Evolutionary conservation across 306 rosid genomes (phyloP).

Genomic region (Rosa chinensis): DNA sequence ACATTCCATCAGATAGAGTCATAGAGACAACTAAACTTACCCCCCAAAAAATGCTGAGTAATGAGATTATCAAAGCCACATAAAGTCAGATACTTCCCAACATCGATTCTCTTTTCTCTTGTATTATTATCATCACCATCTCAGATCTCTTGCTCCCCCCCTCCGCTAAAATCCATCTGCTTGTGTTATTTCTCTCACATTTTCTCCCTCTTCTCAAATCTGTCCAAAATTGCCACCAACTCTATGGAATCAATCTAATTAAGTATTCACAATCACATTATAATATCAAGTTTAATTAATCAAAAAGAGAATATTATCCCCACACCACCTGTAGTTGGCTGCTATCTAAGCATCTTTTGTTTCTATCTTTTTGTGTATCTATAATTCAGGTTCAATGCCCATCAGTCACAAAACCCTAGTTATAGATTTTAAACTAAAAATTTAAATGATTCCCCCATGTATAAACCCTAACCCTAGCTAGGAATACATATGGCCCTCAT

Average conservation of each 20-base stretch:
- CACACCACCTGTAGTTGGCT: slow-evolving; percentile 41
- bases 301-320: slow-evolving; percentile 48
- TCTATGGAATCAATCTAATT: slow-evolving; percentile 62
- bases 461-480: slow-evolving; percentile 43
- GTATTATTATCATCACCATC: slow-evolving; percentile 49
- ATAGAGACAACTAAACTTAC: slow-evolving; percentile 40
- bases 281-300: slow-evolving; percentile 36
- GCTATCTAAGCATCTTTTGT: slow-evolving; percentile 51
- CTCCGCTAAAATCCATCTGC: slow-evolving; percentile 47
- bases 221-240: slow-evolving; percentile 93
- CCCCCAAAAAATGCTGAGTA: slow-evolving; percentile 31
- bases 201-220: slow-evolving; percentile 42
- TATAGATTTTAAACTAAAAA: neutral
- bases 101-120: slow-evolving; percentile 90
- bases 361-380: slow-evolving; percentile 38
- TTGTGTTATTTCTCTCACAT: slow-evolving; percentile 44
- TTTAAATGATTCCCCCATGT: slow-evolving; percentile 27
- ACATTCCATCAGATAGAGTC: slow-evolving; percentile 58
- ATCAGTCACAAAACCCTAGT: slow-evolving; percentile 20
- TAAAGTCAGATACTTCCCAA: slow-evolving; percentile 85
- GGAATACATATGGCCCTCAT: slow-evolving; percentile 14
- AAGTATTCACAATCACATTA: slow-evolving; percentile 33
- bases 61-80: slow-evolving; percentile 57
- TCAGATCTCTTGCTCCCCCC: slow-evolving; percentile 39
- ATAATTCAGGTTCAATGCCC: slow-evolving; percentile 26